Conservation (phyloP, 805 yeast species). For the Komagataella phaffii region DNA sequence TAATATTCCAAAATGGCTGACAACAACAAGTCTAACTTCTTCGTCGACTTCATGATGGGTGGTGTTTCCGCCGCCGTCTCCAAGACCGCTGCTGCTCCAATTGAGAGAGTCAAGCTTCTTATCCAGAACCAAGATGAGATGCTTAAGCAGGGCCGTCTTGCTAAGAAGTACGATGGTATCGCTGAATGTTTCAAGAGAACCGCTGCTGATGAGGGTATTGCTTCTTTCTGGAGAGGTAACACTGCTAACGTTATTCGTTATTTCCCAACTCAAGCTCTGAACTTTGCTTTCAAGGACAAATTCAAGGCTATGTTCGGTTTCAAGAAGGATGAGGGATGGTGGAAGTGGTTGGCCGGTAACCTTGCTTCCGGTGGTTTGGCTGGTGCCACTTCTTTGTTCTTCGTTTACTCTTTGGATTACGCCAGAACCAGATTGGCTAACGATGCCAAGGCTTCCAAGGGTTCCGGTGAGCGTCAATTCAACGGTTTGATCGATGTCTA, state of each 20-base stretch:
- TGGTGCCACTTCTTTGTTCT: conserved; percentile 89
- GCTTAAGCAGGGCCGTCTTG: conserved; percentile 94
- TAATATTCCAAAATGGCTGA: conserved; percentile 18
- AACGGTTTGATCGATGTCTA: conserved; percentile 94
- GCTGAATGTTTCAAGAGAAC: conserved; percentile 91
- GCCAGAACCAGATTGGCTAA: conserved; percentile 99
- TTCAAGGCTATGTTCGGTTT: conserved; percentile 92
- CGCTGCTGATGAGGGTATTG: conserved; percentile 83
- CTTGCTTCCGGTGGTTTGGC: conserved; percentile 98
- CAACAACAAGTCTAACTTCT: conserved; percentile 31
- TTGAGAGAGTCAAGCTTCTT: conserved; percentile 91
- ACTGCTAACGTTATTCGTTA: conserved; percentile 97
- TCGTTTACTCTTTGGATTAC: conserved; percentile 94
- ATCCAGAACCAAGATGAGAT: conserved; percentile 98
- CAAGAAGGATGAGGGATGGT: conserved; percentile 92
- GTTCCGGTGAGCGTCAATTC: conserved; percentile 87
- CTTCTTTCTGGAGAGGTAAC: conserved; percentile 98
- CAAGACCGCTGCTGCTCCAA: conserved; percentile 96
- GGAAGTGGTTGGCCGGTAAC: conserved; percentile 94
- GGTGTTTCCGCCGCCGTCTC: conserved; percentile 99
- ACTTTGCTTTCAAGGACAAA: conserved; percentile 97
- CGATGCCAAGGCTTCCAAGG: conserved; percentile 86
- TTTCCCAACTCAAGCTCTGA: conserved; percentile 98
- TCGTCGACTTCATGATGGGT: conserved; percentile 81
- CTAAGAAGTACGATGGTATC: conserved; percentile 80